Evolutionary conservation across 805 yeast species (phyloP), one percentile per base, ranked within the genome.

Genomic region (Candida khao-thaluensis): DNA sequence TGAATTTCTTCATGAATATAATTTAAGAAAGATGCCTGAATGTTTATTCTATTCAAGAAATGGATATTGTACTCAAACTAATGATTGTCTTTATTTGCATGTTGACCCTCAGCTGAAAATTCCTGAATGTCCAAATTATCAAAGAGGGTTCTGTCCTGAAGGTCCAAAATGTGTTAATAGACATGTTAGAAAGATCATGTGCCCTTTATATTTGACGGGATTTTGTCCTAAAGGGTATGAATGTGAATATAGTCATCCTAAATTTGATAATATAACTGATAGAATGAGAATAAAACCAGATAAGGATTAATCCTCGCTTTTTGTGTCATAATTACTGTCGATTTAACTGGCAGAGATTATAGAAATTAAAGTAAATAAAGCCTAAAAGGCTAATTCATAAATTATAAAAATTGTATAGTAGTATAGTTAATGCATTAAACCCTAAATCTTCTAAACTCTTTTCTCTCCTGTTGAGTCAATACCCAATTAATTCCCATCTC

Each of bases 1-100:
- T 62, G 99, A 93, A 67, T 93, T 87, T 54, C 65, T 93, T 31
- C 99, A 93, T 62, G 99, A 93, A 58, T 90, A 90, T 56, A 91
- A 93, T 56, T 66, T 93, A 51, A 73, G 95, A 44, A 88, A 86
- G 62, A 91, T 93, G 95, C 98, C 98, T 3, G 99, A 93, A 60
- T 93, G 99, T 60, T 76, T 88, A 17, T 86, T 87, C 60, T 91
- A 77, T 60, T 74, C 88, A 30, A 82, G 87, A 58, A 80, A 79
- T 49, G 95, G 95, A 5, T 82, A 74, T 51, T 91, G 99, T 60
- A 84, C 95, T 5, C 96, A 89, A 59, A 77, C 89, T 0, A 93
- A 95, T 1, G 99, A 93, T 56, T 93, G 99, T 59, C 80, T 88
- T 40, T 93, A 88, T 60, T 70, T 86, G 38, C 99, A 93, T 58